Percentiles rank a stretch among this genome's conserved stretches.
These are phyloP conservation scores for Euphorbia celastroides DNA, from an alignment of 441 rosid species.

Conservation along the genomic window DNA sequence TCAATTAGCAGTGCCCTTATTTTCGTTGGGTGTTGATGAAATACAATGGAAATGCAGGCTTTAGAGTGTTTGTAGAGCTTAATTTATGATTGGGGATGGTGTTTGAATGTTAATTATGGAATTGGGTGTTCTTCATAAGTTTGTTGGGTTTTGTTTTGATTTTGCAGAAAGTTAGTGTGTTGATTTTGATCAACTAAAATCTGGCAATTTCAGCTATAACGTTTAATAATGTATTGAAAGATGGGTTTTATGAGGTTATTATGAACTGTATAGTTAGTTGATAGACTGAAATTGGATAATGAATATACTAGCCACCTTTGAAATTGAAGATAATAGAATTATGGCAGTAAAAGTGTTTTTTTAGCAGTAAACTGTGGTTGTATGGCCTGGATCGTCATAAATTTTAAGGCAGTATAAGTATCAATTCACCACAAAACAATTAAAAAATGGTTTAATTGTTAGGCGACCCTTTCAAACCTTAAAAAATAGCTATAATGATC, in stretches of 20 bases:
- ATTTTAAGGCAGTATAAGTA: too few relatives aligned
- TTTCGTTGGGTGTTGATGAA: background rate
- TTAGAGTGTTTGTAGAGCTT: background rate
- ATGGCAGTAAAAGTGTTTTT: too few relatives aligned
- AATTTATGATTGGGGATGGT: background rate
- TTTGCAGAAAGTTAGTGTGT: conserved; percentile 8
- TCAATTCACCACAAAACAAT: too few relatives aligned
- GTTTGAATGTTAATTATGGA: background rate
- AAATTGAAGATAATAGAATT: background rate
- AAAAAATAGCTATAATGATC: too few relatives aligned
- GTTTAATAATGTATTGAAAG: conserved; percentile 3
- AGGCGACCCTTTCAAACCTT: too few relatives aligned
- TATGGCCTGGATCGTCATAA: too few relatives aligned
- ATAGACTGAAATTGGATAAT: conserved; percentile 10
- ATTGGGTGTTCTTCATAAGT: background rate
- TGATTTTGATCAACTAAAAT: background rate
- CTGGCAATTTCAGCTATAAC: background rate
- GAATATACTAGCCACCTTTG: background rate
- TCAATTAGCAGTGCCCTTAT: too few relatives aligned
- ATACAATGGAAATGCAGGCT: conserved; percentile 4
- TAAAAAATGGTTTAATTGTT: too few relatives aligned
- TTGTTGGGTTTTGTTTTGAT: background rate
- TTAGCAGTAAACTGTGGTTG: too few relatives aligned
- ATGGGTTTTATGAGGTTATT: background rate
- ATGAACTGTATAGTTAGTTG: background rate